A percentile compares a stretch with the other conserved stretches of the same genome.
Evolutionary conservation across 805 yeast species (phyloP).

Genomic region (Blastobotrys americana): DNA sequence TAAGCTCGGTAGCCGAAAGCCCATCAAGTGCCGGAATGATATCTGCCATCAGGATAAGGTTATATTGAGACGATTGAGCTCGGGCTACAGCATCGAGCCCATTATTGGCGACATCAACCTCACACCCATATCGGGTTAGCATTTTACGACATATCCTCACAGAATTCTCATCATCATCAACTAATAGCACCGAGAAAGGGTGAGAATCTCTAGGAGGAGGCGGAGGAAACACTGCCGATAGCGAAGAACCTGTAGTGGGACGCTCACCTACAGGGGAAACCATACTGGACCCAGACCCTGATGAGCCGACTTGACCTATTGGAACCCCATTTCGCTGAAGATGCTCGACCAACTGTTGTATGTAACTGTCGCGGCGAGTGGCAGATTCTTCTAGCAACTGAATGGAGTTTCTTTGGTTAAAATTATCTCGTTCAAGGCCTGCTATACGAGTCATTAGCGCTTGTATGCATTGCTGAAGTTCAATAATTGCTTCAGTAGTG

Average conservation of each 20-base stretch:
- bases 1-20: slow-evolving; percentile 80
- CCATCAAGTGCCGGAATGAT: slow-evolving; percentile 55
- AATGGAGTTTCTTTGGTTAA: neutral
- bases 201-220: slow-evolving; percentile 2
- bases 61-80: slow-evolving; percentile 61
- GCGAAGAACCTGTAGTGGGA: neutral
- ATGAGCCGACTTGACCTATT: neutral
- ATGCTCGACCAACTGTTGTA: neutral
- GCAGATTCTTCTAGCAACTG: neutral
- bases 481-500: neutral
- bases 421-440: neutral
- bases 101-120: slow-evolving; percentile 87
- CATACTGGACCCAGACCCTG: neutral
- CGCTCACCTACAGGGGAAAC: neutral
- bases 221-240: slow-evolving; percentile 6
- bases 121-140: slow-evolving; percentile 79
- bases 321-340: neutral
- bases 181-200: slow-evolving; percentile 33
- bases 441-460: neutral
- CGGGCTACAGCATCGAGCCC: slow-evolving; percentile 80
- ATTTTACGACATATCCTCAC: slow-evolving; percentile 78
- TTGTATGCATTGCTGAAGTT: neutral
- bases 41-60: slow-evolving; percentile 49
- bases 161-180: slow-evolving; percentile 55
- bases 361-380: neutral